These are phyloP conservation scores for Solanum bukasovii DNA, from an alignment of 257 asterid genomes.

Conservation along the genomic window DNA sequence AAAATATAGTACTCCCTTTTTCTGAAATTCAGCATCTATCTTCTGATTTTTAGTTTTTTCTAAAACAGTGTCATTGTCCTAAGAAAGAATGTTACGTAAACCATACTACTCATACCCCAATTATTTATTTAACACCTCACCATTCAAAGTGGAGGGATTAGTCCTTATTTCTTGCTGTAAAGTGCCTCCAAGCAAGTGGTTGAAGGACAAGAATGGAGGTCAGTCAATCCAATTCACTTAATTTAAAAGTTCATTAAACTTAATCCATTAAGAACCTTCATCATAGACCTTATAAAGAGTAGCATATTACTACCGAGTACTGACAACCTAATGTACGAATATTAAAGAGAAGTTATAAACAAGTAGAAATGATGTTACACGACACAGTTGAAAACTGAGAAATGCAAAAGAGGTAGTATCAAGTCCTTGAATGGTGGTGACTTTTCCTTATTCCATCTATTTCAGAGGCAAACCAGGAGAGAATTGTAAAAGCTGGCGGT, in stretches of 20 bases:
- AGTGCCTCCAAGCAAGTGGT: neutral
- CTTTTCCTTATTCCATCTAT: neutral
- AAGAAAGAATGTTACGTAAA: neutral
- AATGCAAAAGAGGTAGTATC: neutral
- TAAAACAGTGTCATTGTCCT: neutral
- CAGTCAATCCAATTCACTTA: neutral
- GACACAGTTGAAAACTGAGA: neutral
- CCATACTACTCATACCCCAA: neutral
- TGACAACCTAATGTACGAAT: neutral
- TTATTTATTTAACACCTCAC: neutral
- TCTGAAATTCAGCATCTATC: neutral
- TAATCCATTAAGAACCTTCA: neutral
- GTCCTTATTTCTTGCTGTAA: neutral
- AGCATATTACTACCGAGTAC: neutral
- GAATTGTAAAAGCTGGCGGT: slow-evolving; percentile 82
- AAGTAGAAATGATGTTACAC: neutral
- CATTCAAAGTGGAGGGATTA: neutral
- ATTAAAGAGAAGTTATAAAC: neutral
- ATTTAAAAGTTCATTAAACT: neutral
- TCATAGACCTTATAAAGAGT: neutral
- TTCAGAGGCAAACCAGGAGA: slow-evolving; percentile 79
- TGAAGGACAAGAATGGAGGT: neutral
- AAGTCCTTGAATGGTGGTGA: neutral
- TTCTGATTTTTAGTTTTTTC: neutral
- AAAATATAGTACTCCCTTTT: neutral